Conservation (phyloP, 495 filamentous ascomycete genomes). For the Tuber umbilicatum region DNA sequence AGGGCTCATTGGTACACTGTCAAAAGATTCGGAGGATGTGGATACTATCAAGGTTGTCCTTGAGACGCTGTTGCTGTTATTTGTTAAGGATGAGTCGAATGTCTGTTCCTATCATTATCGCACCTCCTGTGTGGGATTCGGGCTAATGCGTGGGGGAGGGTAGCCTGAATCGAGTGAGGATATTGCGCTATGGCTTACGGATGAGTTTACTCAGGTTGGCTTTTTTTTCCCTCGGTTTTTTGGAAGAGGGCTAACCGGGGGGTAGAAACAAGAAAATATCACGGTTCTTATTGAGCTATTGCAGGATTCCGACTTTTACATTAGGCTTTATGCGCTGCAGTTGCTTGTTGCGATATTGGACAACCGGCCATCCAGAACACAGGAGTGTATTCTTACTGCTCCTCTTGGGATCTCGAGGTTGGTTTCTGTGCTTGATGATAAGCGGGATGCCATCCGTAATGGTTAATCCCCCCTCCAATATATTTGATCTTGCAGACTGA, state of each 20-base stretch:
- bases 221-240: not conserved
- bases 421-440: conserved; percentile 75
- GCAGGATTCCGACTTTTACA: conserved; percentile 83
- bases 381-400: conserved; percentile 85
- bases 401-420: conserved; percentile 82
- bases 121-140: not conserved
- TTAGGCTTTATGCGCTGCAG: conserved; percentile 84
- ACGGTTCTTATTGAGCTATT: conserved; percentile 82
- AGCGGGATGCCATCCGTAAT: conserved; percentile 80
- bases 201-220: conserved; percentile 89
- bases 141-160: not conserved
- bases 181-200: conserved; percentile 91
- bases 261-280: conserved; percentile 90
- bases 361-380: conserved; percentile 87
- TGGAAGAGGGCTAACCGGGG: conserved; percentile 41
- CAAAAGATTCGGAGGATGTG: conserved; percentile 87
- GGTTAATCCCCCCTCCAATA: conserved; percentile 51
- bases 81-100: conserved; percentile 64
- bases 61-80: conserved; percentile 91
- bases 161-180: conserved; percentile 94
- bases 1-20: conserved; percentile 74
- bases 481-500: not conserved
- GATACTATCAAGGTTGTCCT: conserved; percentile 91
- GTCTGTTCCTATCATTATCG: conserved; percentile 46
- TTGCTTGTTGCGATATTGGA: conserved; percentile 76